These are phyloP conservation scores for Lecanicillium sp. DNA, from an alignment of 2,329 filamentous ascomycete species.

Conservation along the genomic window DNA sequence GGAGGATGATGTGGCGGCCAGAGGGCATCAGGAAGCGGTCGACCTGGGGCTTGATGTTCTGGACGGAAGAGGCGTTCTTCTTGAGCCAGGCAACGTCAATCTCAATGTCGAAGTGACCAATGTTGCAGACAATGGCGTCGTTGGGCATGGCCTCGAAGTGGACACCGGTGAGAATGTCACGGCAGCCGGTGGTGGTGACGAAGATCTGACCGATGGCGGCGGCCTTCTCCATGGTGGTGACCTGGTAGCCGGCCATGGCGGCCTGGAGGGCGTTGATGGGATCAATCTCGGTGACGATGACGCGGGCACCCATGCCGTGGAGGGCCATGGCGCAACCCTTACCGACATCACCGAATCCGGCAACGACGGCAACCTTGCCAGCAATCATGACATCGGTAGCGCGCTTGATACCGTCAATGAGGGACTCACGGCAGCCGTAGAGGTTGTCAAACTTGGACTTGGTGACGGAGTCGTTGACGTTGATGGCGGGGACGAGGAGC, in stretches of 20 bases:
- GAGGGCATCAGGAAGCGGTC: constrained; percentile 93
- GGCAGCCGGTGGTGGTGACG: constrained; percentile 97
- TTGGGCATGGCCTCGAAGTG: constrained; percentile 97
- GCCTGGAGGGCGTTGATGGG: constrained; percentile 99
- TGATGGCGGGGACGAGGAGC: constrained; percentile 92
- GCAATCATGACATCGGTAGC: constrained; percentile 99
- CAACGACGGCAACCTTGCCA: constrained; percentile 95
- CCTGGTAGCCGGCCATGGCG: constrained; percentile 93
- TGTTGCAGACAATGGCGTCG: constrained; percentile 99
- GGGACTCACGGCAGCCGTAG: constrained; percentile 97
- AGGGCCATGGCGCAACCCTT: constrained; percentile 98
- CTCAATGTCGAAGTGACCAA: constrained; percentile 99
- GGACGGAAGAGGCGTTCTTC: constrained; percentile 84
- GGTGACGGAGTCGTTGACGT: constrained; percentile 99
- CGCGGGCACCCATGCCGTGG: constrained; percentile 93
- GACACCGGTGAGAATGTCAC: constrained; percentile 85
- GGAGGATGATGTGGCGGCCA: constrained; percentile 95
- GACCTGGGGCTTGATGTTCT: constrained; percentile 99
- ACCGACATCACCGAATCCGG: constrained; percentile 97
- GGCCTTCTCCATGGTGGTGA: constrained; percentile 97
- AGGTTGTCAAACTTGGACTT: constrained; percentile 99
- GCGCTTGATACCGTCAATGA: constrained; percentile 99
- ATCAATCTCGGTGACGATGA: constrained; percentile 94
- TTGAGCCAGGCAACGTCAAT: constrained; percentile 99
- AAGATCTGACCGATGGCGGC: constrained; percentile 89